phyloP scores from a whole-genome alignment of 192 early-diverging fungal species.

The Linnemannia elongata region DNA sequence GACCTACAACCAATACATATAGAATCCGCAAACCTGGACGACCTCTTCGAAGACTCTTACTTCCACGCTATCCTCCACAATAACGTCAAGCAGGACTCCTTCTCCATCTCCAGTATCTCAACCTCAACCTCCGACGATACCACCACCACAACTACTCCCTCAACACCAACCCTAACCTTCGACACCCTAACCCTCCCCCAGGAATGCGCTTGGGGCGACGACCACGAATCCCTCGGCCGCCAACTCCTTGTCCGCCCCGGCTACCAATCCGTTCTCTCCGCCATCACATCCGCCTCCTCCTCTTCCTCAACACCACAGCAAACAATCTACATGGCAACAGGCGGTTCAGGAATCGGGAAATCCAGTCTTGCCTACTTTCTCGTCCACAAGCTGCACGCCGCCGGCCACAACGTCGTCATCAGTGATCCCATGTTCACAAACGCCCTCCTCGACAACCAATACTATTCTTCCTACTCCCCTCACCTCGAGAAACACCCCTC shows the following conservation, averaged over 20 bases:
- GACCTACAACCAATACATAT: neutral
- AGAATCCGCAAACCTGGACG: constrained; percentile 45
- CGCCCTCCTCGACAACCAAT: constrained; percentile 30
- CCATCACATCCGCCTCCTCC: constrained; percentile 6
- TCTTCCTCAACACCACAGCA: neutral
- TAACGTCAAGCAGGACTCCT: constrained; percentile 15
- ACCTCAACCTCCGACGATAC: neutral
- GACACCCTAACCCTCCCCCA: constrained; percentile 28
- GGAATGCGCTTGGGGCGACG: constrained; percentile 47
- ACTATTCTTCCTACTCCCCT: constrained; percentile 40
- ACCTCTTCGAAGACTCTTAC: constrained; percentile 50
- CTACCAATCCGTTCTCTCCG: constrained; percentile 29
- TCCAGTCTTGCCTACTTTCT: constrained; percentile 46
- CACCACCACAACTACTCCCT: neutral
- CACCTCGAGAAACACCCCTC: constrained; percentile 28
- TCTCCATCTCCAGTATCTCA: neutral
- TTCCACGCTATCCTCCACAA: constrained; percentile 41
- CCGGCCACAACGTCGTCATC: constrained; percentile 45
- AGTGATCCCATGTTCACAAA: constrained; percentile 57
- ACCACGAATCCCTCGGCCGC: constrained; percentile 32
- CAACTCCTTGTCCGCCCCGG: constrained; percentile 36
- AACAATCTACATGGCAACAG: constrained; percentile 38
- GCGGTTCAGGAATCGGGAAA: constrained; percentile 28
- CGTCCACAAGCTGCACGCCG: constrained; percentile 26
- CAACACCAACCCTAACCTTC: neutral